phyloP scores from a whole-genome alignment of 306 rosid species.

The Carpinus fangiana region DNA sequence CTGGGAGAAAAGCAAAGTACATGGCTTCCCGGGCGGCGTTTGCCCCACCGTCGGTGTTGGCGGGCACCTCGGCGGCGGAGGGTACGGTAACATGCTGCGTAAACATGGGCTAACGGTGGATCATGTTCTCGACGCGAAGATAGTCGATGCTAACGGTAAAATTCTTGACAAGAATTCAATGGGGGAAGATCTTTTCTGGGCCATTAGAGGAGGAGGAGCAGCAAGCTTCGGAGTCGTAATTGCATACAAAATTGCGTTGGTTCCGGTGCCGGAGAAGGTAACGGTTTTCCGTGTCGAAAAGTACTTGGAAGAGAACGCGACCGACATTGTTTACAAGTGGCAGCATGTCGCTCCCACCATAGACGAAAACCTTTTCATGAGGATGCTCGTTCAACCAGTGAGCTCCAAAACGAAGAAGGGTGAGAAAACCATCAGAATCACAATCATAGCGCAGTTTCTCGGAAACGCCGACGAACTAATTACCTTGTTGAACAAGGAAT shows the following conservation, averaged over 20 bases:
- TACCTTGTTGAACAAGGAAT: constrained; percentile 9
- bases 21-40: constrained; percentile 26
- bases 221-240: constrained; percentile 66
- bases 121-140: constrained; percentile 44
- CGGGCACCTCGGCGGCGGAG: constrained; percentile 35
- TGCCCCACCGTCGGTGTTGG: constrained; percentile 36
- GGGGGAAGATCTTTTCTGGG: constrained; percentile 63
- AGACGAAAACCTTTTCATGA: constrained; percentile 26
- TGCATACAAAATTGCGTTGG: constrained; percentile 45
- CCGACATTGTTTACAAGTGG: constrained; percentile 25
- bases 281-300: constrained; percentile 43
- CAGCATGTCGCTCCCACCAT: constrained; percentile 29
- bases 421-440: constrained; percentile 10
- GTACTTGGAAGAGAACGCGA: constrained; percentile 36
- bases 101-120: constrained; percentile 50
- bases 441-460: constrained; percentile 17
- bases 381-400: constrained; percentile 22
- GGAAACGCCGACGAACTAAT: constrained; percentile 24
- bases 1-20: constrained; percentile 19
- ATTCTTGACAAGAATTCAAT: constrained; percentile 39
- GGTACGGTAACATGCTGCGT: constrained; percentile 36
- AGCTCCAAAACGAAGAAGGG: constrained; percentile 3
- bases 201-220: constrained; percentile 62
- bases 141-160: constrained; percentile 47
- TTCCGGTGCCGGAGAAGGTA: constrained; percentile 44